Conservation (phyloP, 176 grass and related monocot genomes). For the Aegilops bicornis region DNA sequence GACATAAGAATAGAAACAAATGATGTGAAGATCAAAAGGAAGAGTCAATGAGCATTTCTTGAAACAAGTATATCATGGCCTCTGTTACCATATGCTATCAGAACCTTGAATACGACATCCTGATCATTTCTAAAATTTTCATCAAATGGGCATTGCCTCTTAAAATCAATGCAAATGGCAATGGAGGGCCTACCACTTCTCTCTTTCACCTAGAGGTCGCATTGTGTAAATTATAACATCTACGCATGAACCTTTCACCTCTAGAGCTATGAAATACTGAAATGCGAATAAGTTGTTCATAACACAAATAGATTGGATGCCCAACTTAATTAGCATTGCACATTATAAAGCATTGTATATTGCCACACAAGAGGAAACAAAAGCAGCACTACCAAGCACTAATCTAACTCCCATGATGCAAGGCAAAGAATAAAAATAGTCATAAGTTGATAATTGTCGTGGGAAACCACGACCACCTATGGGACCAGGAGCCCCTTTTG, state of each 20-base stretch:
- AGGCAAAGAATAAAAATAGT: background rate
- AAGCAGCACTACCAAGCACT: background rate
- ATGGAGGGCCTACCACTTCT: slow-evolving; percentile 21
- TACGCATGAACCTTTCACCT: slow-evolving; percentile 57
- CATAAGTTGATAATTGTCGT: too few species aligned
- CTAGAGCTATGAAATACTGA: slow-evolving; percentile 51
- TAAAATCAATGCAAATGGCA: slow-evolving; percentile 69
- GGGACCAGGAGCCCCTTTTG: too few species aligned
- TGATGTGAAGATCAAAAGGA: slow-evolving; percentile 4
- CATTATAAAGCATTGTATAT: background rate
- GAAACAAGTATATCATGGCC: slow-evolving; percentile 51
- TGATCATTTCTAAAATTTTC: slow-evolving; percentile 79
- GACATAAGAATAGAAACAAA: background rate
- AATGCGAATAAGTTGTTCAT: background rate
- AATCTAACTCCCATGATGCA: background rate
- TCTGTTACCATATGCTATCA: slow-evolving; percentile 71
- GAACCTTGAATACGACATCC: slow-evolving; percentile 68
- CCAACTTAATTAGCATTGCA: background rate
- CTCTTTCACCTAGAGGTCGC: slow-evolving; percentile 62
- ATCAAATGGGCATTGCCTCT: slow-evolving; percentile 81
- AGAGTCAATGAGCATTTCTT: slow-evolving; percentile 54
- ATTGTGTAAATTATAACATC: slow-evolving; percentile 55
- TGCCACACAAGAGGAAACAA: background rate
- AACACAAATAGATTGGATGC: background rate
- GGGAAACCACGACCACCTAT: too few species aligned